Evolutionary conservation across 352 stramenopile genomes (phyloP).

Genomic region (Phytopythium boreale): DNA sequence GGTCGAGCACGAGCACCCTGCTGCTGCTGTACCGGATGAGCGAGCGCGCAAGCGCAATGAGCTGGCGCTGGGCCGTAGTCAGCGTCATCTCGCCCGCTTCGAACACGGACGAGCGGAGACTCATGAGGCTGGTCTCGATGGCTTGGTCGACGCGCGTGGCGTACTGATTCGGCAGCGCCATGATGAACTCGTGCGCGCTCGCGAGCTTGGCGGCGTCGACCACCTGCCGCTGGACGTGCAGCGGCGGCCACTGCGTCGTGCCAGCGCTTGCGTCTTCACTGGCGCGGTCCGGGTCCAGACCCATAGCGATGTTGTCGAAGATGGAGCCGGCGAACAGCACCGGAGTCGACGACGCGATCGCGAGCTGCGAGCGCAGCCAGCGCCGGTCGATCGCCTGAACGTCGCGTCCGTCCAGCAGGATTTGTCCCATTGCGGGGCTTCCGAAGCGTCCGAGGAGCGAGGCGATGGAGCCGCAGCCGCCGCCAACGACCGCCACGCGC

Average conservation of each 20-base stretch:
- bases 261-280: constrained; percentile 20
- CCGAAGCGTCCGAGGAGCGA: constrained; percentile 31
- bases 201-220: constrained; percentile 52
- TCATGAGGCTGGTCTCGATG: constrained; percentile 40
- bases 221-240: constrained; percentile 53
- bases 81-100: constrained; percentile 89
- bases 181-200: constrained; percentile 61
- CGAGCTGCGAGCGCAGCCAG: constrained; percentile 36
- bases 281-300: constrained; percentile 13
- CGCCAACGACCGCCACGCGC: constrained; percentile 40
- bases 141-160: constrained; percentile 39
- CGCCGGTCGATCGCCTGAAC: constrained; percentile 27
- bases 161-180: constrained; percentile 80
- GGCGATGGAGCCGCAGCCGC: constrained; percentile 26
- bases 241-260: constrained; percentile 20
- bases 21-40: constrained; percentile 21
- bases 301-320: constrained; percentile 54
- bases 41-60: constrained; percentile 42
- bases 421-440: constrained; percentile 19
- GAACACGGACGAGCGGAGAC: constrained; percentile 2
- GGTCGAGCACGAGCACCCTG: constrained; percentile 7
- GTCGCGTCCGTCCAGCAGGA: constrained; percentile 39
- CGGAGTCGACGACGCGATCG: constrained; percentile 29
- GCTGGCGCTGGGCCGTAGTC: constrained; percentile 88
- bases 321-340: constrained; percentile 46